These are phyloP conservation scores for Rhinocladiella mackenziei DNA, from an alignment of 2,329 filamentous ascomycete species.

Conservation along the genomic window DNA sequence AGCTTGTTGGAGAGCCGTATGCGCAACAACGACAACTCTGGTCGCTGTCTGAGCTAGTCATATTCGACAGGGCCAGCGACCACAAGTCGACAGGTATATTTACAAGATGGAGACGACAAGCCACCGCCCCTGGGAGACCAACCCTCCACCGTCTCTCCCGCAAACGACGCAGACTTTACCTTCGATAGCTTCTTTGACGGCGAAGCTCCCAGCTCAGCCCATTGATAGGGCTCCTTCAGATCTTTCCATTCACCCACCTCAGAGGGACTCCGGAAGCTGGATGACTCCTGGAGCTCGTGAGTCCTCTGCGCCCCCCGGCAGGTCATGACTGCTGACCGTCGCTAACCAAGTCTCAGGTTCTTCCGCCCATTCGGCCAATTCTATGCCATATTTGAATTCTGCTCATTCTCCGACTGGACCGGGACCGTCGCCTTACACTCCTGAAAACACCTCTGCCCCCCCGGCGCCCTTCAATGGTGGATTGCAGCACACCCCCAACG, in stretches of 20 bases:
- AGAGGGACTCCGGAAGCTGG: slow-evolving; percentile 58
- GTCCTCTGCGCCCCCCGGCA: slow-evolving; percentile 26
- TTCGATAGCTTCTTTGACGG: slow-evolving; percentile 47
- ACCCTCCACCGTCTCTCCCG: slow-evolving; percentile 35
- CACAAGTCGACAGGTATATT: slow-evolving; percentile 9
- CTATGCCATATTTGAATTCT: slow-evolving; percentile 43
- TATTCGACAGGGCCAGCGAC: slow-evolving; percentile 14
- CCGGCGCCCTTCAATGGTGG: slow-evolving; percentile 40
- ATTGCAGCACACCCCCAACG: slow-evolving; percentile 39
- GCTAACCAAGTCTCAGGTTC: slow-evolving; percentile 37
- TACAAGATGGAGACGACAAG: slow-evolving; percentile 39
- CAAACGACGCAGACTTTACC: slow-evolving; percentile 43
- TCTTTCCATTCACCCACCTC: slow-evolving; percentile 43
- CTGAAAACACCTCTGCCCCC: slow-evolving; percentile 38
- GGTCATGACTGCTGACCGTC: slow-evolving; percentile 26
- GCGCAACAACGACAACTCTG: slow-evolving; percentile 12
- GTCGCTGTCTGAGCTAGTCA: slow-evolving; percentile 17
- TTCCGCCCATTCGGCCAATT: slow-evolving; percentile 47
- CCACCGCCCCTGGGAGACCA: slow-evolving; percentile 45
- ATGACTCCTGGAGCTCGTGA: slow-evolving; percentile 56
- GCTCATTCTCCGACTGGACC: slow-evolving; percentile 45
- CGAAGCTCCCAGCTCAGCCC: slow-evolving; percentile 37
- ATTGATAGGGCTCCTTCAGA: slow-evolving; percentile 43
- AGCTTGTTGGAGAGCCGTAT: slow-evolving; percentile 15
- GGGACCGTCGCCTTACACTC: slow-evolving; percentile 41